phyloP scores from a whole-genome alignment of 805 yeast genomes.

The Nakazawaea pomicola region DNA sequence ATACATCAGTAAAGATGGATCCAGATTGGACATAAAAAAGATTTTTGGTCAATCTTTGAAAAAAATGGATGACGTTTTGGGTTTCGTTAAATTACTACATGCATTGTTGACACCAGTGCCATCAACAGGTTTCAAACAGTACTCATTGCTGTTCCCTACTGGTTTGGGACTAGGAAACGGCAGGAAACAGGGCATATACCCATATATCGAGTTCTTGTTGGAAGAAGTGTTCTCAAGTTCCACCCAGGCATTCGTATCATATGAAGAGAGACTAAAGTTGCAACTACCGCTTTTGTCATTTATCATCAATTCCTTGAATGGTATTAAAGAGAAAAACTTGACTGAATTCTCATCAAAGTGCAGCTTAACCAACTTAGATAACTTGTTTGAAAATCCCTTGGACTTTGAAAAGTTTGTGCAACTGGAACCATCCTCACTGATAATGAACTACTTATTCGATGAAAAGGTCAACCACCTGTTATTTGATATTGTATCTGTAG shows the following conservation, averaged over 20 bases:
- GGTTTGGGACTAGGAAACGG: constrained; percentile 54
- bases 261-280: constrained; percentile 34
- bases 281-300: constrained; percentile 52
- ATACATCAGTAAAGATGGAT: constrained; percentile 15
- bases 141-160: constrained; percentile 48
- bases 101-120: constrained; percentile 27
- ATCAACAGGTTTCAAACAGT: constrained; percentile 31
- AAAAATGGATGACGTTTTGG: constrained; percentile 50
- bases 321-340: constrained; percentile 37
- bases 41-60: constrained; percentile 42
- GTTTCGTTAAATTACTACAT: constrained; percentile 54
- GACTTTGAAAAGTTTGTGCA: constrained; percentile 46
- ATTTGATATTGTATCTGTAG: constrained; percentile 52
- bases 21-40: constrained; percentile 28
- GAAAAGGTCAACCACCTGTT: constrained; percentile 52
- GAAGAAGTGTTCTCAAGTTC: constrained; percentile 60
- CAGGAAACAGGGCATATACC: constrained; percentile 69
- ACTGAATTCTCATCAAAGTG: constrained; percentile 31
- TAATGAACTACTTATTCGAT: constrained; percentile 57
- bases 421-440: constrained; percentile 66
- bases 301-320: constrained; percentile 39
- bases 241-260: constrained; percentile 30
- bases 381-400: constrained; percentile 31
- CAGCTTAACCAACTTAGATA: constrained; percentile 38
- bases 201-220: constrained; percentile 72